Base-by-base conservation (phyloP, 1,284 basidiomycete genomes). In the Anthracocystis walkeri region DNA sequence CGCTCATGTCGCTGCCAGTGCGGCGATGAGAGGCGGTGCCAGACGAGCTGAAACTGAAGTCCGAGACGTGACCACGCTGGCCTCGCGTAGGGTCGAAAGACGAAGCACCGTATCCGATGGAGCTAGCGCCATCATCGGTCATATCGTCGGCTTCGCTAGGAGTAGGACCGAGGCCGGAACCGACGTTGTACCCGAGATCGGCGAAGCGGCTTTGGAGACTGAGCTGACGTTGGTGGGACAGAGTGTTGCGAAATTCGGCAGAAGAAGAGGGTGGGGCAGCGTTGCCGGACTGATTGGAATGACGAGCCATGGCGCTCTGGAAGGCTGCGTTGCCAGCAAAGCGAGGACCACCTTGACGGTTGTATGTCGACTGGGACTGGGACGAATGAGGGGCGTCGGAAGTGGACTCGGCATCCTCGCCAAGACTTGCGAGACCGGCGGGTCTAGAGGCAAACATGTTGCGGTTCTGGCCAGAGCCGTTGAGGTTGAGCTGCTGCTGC, bases 251-350 rank as follows among this genome's bases (percentile, higher is more conserved):
- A 46, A 64, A 67, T 48, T 74, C 66, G 52, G 58, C 58, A 29
- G 72, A 40, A 4, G 60, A 60, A 7, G 65, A 51, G 12, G 57
- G 29, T 41, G 60, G 59, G 51, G 12, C 35, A n/a, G 53, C 52
- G 50, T 53, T 63, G 42, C 49, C 59, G 27, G 61, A 16, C 29
- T 73, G 69, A n/a, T 57, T 65, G 21, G 66, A 62, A 42, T 81
- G 75, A 16, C 81, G 74, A 41, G 78, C 81, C 41, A 80, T 61
- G 54, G 75, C 79, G 51, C 71, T 75, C 59, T 82, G 81, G 46
- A 80, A 82, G 31, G 80, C 80, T 18, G 77, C 80, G 49, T 78
- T 82, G 35, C 78, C 80, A 10, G 81, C 78, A 40, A 82, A 82
- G 21, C 80, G 73, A 55, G 81, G 79, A 7, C 74, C 80, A 3